phyloP scores from a whole-genome alignment of 2,329 filamentous ascomycete species.

The Colletotrichum sp. region DNA sequence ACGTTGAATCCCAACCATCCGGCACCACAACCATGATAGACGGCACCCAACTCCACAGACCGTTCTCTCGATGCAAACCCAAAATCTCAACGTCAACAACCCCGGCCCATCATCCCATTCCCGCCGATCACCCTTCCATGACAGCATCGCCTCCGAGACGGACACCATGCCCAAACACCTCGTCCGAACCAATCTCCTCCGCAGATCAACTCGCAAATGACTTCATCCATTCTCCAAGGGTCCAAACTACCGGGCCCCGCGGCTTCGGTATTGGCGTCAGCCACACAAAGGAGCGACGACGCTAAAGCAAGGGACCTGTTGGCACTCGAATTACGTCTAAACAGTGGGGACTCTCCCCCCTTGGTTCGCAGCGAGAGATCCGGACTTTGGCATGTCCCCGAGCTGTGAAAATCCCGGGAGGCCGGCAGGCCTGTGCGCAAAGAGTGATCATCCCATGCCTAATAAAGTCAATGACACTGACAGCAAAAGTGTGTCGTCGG shows the following conservation, averaged over 20 bases:
- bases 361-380: background rate
- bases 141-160: background rate
- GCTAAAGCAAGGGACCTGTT: background rate
- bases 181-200: background rate
- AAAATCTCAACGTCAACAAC: background rate
- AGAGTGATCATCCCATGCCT: background rate
- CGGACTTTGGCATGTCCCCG: constrained; percentile 17
- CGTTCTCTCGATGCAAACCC: background rate
- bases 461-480: background rate
- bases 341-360: background rate
- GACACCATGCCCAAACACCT: background rate
- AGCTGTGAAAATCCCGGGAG: background rate
- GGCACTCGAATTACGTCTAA: background rate
- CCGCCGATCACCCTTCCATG: background rate
- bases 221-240: background rate
- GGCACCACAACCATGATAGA: background rate
- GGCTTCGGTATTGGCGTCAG: background rate
- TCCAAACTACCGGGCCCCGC: background rate
- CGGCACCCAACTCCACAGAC: background rate
- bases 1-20: background rate
- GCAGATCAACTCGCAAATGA: background rate
- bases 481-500: background rate
- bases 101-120: background rate
- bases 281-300: background rate
- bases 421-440: background rate